Conservation (phyloP, 768 basidiomycete genomes). For the Podaxis sp. region DNA sequence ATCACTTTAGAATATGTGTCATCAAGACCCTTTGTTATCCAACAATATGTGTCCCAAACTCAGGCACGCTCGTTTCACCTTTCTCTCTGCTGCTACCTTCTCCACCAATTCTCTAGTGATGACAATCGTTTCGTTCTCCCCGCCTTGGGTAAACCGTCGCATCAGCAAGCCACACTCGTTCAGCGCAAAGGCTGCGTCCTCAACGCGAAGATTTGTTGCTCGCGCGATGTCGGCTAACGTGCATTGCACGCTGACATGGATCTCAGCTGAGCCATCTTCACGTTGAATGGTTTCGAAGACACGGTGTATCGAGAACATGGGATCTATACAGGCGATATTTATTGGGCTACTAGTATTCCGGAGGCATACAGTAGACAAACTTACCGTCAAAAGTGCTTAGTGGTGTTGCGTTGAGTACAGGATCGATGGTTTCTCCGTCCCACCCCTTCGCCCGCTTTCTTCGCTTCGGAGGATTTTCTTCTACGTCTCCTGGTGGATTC, state of each 20-base stretch:
- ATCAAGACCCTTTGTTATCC: slow-evolving; percentile 22
- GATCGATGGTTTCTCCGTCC: slow-evolving; percentile 63
- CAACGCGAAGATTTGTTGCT: slow-evolving; percentile 77
- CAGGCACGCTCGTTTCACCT: slow-evolving; percentile 72
- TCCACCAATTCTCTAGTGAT: slow-evolving; percentile 40
- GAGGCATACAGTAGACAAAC: slow-evolving; percentile 12
- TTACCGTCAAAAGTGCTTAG: slow-evolving; percentile 41
- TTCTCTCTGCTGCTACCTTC: slow-evolving; percentile 63
- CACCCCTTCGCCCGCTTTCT: slow-evolving; percentile 64
- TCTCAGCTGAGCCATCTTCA: slow-evolving; percentile 67
- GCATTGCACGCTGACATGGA: slow-evolving; percentile 66
- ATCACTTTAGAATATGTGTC: neutral
- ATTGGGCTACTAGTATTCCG: neutral
- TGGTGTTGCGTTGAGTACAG: slow-evolving; percentile 31
- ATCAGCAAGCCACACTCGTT: slow-evolving; percentile 81
- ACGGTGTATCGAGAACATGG: slow-evolving; percentile 52
- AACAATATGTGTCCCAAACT: slow-evolving; percentile 56
- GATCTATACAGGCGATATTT: slow-evolving; percentile 36
- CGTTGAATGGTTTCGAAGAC: slow-evolving; percentile 57
- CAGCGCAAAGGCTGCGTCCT: slow-evolving; percentile 88
- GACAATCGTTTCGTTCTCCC: slow-evolving; percentile 39
- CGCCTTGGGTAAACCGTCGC: slow-evolving; percentile 35
- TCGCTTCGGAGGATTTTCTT: slow-evolving; percentile 30
- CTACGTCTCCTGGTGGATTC: slow-evolving; percentile 31
- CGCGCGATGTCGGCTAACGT: slow-evolving; percentile 76